Conservation (phyloP, 495 filamentous ascomycete genomes). For the Hypoxylon cercidicola region DNA sequence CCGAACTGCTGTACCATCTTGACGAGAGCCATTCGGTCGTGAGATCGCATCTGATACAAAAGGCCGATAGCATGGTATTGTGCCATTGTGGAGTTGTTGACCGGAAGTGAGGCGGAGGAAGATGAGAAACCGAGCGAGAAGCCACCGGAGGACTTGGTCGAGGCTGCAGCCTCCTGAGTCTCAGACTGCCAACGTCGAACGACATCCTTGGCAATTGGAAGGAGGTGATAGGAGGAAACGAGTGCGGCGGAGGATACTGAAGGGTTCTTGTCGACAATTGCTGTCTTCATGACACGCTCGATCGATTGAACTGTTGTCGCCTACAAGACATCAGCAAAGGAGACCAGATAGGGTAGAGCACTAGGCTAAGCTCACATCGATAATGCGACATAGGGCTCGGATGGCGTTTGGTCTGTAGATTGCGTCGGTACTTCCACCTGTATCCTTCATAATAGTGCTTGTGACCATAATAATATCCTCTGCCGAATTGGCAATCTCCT, state of each 20-base stretch:
- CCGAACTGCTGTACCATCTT: constrained; percentile 99
- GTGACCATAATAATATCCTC: constrained; percentile 99
- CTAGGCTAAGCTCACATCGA: constrained; percentile 77
- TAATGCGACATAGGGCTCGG: constrained; percentile 93
- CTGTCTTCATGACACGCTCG: constrained; percentile 98
- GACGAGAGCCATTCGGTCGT: constrained; percentile 98
- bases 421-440: constrained; percentile 92
- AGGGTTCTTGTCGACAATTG: constrained; percentile 98
- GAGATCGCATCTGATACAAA: constrained; percentile 96
- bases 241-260: constrained; percentile 97
- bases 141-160: constrained; percentile 83
- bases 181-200: constrained; percentile 99
- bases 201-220: constrained; percentile 93
- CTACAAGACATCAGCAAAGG: constrained; percentile 59
- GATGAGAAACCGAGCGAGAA: constrained; percentile 90
- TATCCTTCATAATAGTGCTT: constrained; percentile 99
- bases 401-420: constrained; percentile 98
- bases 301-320: constrained; percentile 97
- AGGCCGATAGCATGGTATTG: constrained; percentile 99
- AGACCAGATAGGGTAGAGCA: constrained; percentile 6
- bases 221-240: constrained; percentile 97
- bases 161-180: constrained; percentile 95
- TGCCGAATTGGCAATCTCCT: constrained; percentile 94
- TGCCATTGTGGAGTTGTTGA: constrained; percentile 89
- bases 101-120: constrained; percentile 73